Conservation (phyloP, 75 land plant species). For the Isoetes taiwanensis region DNA sequence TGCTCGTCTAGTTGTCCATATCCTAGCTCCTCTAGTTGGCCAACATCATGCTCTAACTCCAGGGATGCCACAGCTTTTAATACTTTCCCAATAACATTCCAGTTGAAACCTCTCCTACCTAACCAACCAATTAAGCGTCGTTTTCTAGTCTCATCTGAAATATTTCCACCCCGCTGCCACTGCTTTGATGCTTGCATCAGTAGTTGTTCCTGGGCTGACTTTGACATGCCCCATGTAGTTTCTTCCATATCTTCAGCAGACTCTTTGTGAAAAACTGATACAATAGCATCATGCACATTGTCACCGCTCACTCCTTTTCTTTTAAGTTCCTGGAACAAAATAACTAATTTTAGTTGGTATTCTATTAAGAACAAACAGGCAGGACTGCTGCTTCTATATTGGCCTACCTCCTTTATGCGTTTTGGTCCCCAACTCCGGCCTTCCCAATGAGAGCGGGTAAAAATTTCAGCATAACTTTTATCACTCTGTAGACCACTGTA, state of each 20-base stretch:
- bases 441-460: slow-evolving; percentile 64
- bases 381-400: slow-evolving; percentile 8
- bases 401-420: slow-evolving; percentile 62
- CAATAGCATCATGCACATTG: slow-evolving; percentile 35
- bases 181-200: slow-evolving; percentile 44
- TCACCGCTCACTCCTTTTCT: slow-evolving; percentile 40
- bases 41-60: too few relatives aligned
- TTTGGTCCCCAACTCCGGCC: slow-evolving; percentile 64
- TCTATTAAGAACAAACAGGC: not conserved
- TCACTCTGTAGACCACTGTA: slow-evolving; percentile 69
- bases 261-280: slow-evolving; percentile 32
- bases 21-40: too few relatives aligned
- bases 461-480: slow-evolving; percentile 56
- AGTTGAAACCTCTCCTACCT: slow-evolving; percentile 70
- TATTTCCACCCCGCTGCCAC: slow-evolving; percentile 41
- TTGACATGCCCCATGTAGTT: slow-evolving; percentile 40
- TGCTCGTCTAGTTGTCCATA: too few relatives aligned
- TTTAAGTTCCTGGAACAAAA: slow-evolving; percentile 37
- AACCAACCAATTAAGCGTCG: slow-evolving; percentile 65
- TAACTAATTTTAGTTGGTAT: not conserved
- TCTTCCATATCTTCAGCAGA: slow-evolving; percentile 27
- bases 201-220: slow-evolving; percentile 43
- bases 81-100: slow-evolving; percentile 36
- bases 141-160: slow-evolving; percentile 40
- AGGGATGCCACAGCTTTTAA: slow-evolving; percentile 45